Base-by-base conservation (phyloP, 177 flowering plant genomes). In the Vitis hybrid region DNA sequence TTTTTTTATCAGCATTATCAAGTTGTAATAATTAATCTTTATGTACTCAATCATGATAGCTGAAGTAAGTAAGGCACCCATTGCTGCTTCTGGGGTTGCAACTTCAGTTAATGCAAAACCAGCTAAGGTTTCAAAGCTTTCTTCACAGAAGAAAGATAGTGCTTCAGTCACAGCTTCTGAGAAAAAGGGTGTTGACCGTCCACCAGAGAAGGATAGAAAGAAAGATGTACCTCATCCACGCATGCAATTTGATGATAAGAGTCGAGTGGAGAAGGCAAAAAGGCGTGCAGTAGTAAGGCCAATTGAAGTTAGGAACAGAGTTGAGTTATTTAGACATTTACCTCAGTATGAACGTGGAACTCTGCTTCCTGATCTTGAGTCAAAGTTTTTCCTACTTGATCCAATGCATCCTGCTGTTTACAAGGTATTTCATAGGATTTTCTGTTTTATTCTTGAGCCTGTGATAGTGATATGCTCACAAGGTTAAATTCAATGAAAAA, bases 301-400 rank as follows among this genome's bases (percentile, higher is more conserved):
- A 76, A 85, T 82, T 56, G 91, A 87, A 69, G 88, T 78, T 50
- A 78, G 79, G 58, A 87, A 85, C 68, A 76, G 84, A 71, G 91
- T 85, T 65, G 89, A 87, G 67, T 70, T 85, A 65, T 87, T 87
- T 71, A 78, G 89, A 79, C 91, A 87, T 73, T 77, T 87, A 72
- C 91, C 91, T 59, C 91, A 85, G 54, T 87, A 87, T 76, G 90
- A 85, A 65, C 90, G 77, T 75, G 89, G 88, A 71, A 82, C 82
- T n/a, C 85, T 76, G 69, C 87, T 85, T 73, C 88, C 89, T 70
- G 83, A 81, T 70, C 86, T 87, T 3, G 87, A 83, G 73, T 68
- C 86, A 19, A 87, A 82, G 77, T 83, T 87, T 66, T 87, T 85
- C 68, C 85, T 81, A 64, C 82, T 83, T 70, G 83, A 85, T 61